Percentiles rank a stretch among this genome's conserved stretches.
phyloP scores from a whole-genome alignment of 2,329 filamentous ascomycete genomes.

The Aspergillus piperis region DNA sequence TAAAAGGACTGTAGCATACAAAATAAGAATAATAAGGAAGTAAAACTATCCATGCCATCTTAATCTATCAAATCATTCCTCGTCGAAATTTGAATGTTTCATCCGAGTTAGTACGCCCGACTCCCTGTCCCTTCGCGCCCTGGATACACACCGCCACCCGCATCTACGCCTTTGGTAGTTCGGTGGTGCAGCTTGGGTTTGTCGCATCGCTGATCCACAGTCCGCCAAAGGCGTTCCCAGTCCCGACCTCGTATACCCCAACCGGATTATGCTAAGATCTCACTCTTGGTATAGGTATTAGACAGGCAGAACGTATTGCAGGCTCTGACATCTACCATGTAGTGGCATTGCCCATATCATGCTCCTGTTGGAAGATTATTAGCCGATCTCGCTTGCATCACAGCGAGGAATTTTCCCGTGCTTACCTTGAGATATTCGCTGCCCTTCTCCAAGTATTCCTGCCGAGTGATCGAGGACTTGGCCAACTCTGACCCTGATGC shows the following conservation, averaged over 20 bases:
- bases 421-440: constrained; percentile 84
- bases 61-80: not conserved
- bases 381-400: constrained; percentile 5
- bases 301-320: too few species aligned
- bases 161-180: too few species aligned
- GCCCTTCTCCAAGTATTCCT: constrained; percentile 90
- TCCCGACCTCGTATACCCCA: too few species aligned
- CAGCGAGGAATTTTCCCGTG: not conserved
- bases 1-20: too few species aligned
- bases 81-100: not conserved
- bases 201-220: too few species aligned
- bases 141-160: not conserved
- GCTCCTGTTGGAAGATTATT: constrained; percentile 30
- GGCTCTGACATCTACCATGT: constrained; percentile 24
- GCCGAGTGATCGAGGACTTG: constrained; percentile 68
- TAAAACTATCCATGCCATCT: not conserved
- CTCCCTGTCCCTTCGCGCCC: not conserved
- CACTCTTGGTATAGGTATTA: too few species aligned
- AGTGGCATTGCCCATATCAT: constrained; percentile 41
- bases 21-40: not conserved
- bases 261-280: too few species aligned
- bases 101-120: not conserved
- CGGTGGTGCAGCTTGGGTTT: too few species aligned
- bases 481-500: constrained; percentile 61
- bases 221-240: too few species aligned